Evolutionary conservation across 768 basidiomycete species (phyloP), one percentile per base, ranked within the genome.

Genomic region (Cyclocybe aegerita): DNA sequence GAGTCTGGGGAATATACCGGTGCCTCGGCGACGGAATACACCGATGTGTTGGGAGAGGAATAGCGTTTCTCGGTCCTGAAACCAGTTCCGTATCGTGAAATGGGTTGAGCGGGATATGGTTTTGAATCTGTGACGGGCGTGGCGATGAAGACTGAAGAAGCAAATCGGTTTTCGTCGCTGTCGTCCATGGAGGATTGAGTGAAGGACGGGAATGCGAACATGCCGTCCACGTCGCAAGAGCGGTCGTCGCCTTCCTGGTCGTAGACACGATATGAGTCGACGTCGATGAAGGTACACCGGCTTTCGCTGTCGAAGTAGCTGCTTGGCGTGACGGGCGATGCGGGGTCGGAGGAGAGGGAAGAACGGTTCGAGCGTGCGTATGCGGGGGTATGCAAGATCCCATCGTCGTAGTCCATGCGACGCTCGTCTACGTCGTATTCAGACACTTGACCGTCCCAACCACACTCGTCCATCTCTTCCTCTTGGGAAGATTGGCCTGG

Each of bases 31-130:
- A 58, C 57, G 10, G 57, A 52, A 46, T 65, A 65, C 1, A 60
- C 48, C n/a, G 64, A 62, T 9, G 62, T 60, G 40, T 59, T 60
- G n/a, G 64, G 62, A 9, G 60, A 62, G 4, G 64, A 59, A 47
- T 63, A 61, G 16, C 60, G 52, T 37, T 61, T 65, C 37, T 55
- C 52, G 9, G 58, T 60, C 44, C 55, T 57, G 16, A 54, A 62
- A 9, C 49, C 56, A 12, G 58, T 52, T 41, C 47, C 50, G 46
- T 60, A 60, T 9, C 48, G 32, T 2, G 49, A 7, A 16, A 56
- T 49, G 14, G 51, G 48, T 12, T 56, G 50, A 37, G 48, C 42
- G 46, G 52, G 55, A 36, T 54, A 56, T 16, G 58, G 58, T 39
- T 58, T 59, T 17, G 55, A 54, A 9, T 63, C 57, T 4, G 40